These are phyloP conservation scores for Umbelopsis isabellina DNA, from an alignment of 192 early-diverging fungal species.

Conservation along the genomic window DNA sequence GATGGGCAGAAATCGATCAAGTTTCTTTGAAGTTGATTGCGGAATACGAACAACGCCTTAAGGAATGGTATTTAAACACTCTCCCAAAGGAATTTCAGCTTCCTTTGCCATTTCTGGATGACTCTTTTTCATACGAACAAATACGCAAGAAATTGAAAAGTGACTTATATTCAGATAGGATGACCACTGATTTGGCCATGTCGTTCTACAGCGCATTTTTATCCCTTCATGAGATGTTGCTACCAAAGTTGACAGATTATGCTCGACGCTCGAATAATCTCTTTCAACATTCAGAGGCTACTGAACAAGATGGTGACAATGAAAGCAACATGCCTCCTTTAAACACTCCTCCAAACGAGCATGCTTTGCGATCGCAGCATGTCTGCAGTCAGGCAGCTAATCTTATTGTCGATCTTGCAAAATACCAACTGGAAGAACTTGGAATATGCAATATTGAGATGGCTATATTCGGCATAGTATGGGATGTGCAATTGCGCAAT, in stretches of 20 bases:
- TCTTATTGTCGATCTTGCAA: conserved; percentile 19
- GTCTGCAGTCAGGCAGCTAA: conserved; percentile 23
- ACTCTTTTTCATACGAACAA: conserved; percentile 13
- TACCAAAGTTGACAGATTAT: conserved; percentile 9
- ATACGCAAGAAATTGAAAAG: conserved; percentile 5
- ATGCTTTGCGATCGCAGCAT: conserved; percentile 26
- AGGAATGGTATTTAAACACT: conserved; percentile 18
- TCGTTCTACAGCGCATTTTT: conserved; percentile 19
- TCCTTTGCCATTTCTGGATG: conserved; percentile 26
- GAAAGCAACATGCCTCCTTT: neutral
- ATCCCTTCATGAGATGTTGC: conserved; percentile 21
- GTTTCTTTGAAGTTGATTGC: conserved; percentile 22
- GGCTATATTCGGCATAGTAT: conserved; percentile 15
- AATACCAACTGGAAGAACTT: conserved; percentile 22
- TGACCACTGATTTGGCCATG: conserved; percentile 13
- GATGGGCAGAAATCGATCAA: conserved; percentile 17
- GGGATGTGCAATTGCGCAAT: conserved; percentile 30
- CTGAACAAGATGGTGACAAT: neutral
- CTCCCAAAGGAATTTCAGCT: conserved; percentile 21
- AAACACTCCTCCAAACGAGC: neutral
- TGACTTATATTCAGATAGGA: conserved; percentile 18
- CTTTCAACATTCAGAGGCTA: neutral
- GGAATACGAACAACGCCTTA: conserved; percentile 19
- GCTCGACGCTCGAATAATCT: neutral
- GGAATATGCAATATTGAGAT: conserved; percentile 20